Evolutionary conservation across 2,329 filamentous ascomycete genomes (phyloP), one percentile per base, ranked within the genome.

Genomic region (Diplodia seriata): DNA sequence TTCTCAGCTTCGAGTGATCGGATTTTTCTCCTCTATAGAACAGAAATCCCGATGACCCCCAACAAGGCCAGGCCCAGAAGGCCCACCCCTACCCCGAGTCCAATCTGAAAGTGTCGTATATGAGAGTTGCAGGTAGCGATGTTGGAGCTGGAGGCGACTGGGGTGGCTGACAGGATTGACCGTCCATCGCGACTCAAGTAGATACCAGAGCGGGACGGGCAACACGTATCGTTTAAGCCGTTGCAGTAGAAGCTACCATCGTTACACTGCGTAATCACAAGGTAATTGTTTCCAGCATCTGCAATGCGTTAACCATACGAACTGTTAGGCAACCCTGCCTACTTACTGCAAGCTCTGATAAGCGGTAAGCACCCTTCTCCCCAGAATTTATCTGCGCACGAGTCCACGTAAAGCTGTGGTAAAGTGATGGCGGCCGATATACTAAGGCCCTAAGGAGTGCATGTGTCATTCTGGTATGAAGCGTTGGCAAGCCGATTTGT

Each of bases 171-270:
- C 4, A 26, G 26, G 2, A 26, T 26, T 26, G 26, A 26, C 26
- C 26, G 26, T 26, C 38, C 38, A 6, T 43, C 18, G 38, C 38
- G 15, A 15, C 18, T 43, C 38, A 43, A 43, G 38, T 43, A 43
- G 14, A 43, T 43, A 15, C 38, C 38, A 6, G 38, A 15, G 14
- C 38, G 5, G 11, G 38, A 43, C 2, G 5, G 5, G 14, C 38
- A 43, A 15, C 38, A 43, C 1, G 38, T 15, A 6, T 6, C 14
- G 7, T 43, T 43, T 18, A 15, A 14, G 18, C 38, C 23, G 11
- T 23, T 23, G 50, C 50, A 54, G 6, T 26, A 54, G 50, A 54
- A 54, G 23, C 50, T 54, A 4, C 50, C 50, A 23, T 54, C 50
- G 15, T 54, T 26, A 14, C 50, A 54, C 29, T 54, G 50, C 1